A percentile compares a stretch with the other conserved stretches of the same genome.
These are phyloP conservation scores for Hydrangea macrophylla DNA, from an alignment of 148 eudicot species.

Conservation along the genomic window DNA sequence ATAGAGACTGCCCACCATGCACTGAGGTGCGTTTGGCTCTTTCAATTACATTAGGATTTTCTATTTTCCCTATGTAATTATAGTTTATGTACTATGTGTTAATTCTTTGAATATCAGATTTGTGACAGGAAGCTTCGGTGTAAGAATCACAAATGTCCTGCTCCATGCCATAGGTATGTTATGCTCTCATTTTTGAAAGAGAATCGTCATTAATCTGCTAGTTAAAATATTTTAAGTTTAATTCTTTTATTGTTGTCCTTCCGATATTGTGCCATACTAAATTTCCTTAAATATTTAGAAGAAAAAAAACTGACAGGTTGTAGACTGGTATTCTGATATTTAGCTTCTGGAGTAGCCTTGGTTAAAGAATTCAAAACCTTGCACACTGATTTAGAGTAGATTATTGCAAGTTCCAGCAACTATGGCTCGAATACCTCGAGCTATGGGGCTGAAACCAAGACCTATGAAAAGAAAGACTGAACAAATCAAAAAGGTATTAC, in stretches of 20 bases:
- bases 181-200: not conserved
- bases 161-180: constrained; percentile 93
- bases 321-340: not conserved
- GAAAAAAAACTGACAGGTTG: not conserved
- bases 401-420: too few species aligned
- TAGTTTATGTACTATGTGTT: constrained; percentile 9
- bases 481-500: too few species aligned
- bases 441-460: too few species aligned
- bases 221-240: not conserved
- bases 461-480: too few species aligned
- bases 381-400: too few species aligned
- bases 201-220: not conserved
- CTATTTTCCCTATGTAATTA: not conserved
- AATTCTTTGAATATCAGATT: constrained; percentile 40
- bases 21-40: constrained; percentile 56
- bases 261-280: not conserved
- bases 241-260: not conserved
- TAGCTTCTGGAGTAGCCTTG: too few species aligned
- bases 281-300: too few species aligned
- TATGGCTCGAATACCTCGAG: too few species aligned
- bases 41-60: not conserved
- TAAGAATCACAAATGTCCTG: constrained; percentile 90
- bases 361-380: too few species aligned
- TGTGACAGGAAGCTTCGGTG: constrained; percentile 96
- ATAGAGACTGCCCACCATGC: constrained; percentile 95